These are phyloP conservation scores for Geotrichum europaeum DNA, from an alignment of 1,139 yeast genomes.

Conservation along the genomic window DNA sequence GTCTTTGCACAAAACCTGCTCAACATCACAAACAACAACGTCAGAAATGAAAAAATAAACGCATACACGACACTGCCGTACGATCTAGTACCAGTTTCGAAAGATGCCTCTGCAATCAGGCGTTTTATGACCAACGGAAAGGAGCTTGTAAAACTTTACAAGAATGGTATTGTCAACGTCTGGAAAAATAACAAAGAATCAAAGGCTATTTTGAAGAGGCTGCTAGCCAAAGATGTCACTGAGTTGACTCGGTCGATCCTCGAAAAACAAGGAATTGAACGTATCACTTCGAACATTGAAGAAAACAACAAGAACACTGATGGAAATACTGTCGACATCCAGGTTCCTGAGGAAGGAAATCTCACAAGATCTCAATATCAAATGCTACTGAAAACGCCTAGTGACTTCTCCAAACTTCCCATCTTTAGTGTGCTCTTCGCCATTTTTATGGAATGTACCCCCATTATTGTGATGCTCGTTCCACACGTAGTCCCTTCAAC, in stretches of 20 bases:
- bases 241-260: slow-evolving; percentile 29
- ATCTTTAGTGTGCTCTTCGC: slow-evolving; percentile 52
- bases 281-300: slow-evolving; percentile 5
- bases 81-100: slow-evolving; percentile 4
- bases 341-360: slow-evolving; percentile 15
- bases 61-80: slow-evolving; percentile 17
- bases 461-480: slow-evolving; percentile 49
- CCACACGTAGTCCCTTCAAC: slow-evolving; percentile 68
- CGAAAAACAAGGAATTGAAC: slow-evolving; percentile 25
- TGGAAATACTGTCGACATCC: not conserved
- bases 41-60: slow-evolving; percentile 3
- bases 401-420: slow-evolving; percentile 57
- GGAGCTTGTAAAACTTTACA: slow-evolving; percentile 31
- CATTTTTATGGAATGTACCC: slow-evolving; percentile 59
- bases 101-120: slow-evolving; percentile 3
- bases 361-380: slow-evolving; percentile 53
- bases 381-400: slow-evolving; percentile 50
- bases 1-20: slow-evolving; percentile 13
- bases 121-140: slow-evolving; percentile 28
- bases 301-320: not conserved
- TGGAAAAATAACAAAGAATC: slow-evolving; percentile 30
- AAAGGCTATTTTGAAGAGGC: slow-evolving; percentile 1
- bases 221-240: slow-evolving; percentile 14
- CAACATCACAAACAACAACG: not conserved
- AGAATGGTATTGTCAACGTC: slow-evolving; percentile 33